Evolutionary conservation across 2,329 filamentous ascomycete species (phyloP).

Genomic region (Colletotrichum sp.): DNA sequence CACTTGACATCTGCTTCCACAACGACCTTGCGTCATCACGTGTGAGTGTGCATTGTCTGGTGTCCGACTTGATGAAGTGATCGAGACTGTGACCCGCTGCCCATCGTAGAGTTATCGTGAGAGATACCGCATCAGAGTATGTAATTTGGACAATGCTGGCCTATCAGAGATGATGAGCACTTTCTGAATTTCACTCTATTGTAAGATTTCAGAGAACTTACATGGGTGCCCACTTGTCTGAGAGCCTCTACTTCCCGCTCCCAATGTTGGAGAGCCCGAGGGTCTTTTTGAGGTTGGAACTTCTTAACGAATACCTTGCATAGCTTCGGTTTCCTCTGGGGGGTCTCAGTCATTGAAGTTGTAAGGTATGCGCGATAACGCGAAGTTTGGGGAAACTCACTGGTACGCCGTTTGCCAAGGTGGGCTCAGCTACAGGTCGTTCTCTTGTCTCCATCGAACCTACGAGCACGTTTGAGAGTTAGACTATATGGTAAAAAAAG

Average conservation of each 20-base stretch:
- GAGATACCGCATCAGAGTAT: neutral
- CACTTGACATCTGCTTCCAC: neutral
- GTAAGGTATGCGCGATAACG: accelerated
- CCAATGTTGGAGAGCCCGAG: neutral
- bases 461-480: neutral
- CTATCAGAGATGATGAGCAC: neutral
- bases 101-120: neutral
- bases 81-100: neutral
- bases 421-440: neutral
- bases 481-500: neutral
- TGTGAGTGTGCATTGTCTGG: neutral
- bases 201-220: neutral
- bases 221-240: neutral
- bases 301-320: neutral
- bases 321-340: neutral
- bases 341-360: neutral
- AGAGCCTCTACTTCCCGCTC: neutral
- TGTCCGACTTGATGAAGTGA: neutral
- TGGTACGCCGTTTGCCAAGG: neutral
- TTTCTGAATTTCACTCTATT: neutral
- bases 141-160: neutral
- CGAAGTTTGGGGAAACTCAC: neutral
- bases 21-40: neutral
- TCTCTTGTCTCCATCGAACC: neutral
- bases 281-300: neutral